These are phyloP conservation scores for Cyclaneusma minus DNA, from an alignment of 2,329 filamentous ascomycete species.

Conservation along the genomic window DNA sequence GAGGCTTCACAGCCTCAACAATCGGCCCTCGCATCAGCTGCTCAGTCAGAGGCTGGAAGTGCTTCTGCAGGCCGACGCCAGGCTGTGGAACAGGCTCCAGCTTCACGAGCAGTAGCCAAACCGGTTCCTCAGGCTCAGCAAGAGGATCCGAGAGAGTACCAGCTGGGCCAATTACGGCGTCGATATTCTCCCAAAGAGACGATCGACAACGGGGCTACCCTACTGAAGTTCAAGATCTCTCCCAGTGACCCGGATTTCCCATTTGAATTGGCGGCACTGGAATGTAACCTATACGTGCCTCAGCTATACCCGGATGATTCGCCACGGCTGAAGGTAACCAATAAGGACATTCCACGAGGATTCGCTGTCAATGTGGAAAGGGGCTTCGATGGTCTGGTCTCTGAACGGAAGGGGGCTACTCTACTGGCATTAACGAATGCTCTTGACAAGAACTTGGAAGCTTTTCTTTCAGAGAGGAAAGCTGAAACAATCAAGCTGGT, in stretches of 20 bases:
- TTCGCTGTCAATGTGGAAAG: constrained; percentile 64
- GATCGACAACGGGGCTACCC: constrained; percentile 28
- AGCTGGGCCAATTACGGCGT: constrained; percentile 56
- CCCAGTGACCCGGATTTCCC: constrained; percentile 78
- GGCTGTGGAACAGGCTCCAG: constrained; percentile 16
- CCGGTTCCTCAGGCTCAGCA: constrained; percentile 49
- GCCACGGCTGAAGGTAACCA: constrained; percentile 47
- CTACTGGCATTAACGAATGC: constrained; percentile 52
- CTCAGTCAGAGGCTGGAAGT: constrained; percentile 8
- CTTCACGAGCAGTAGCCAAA: constrained; percentile 40
- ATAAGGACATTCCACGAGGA: constrained; percentile 54
- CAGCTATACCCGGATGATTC: constrained; percentile 39
- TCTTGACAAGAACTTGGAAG: constrained; percentile 58
- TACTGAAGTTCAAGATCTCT: constrained; percentile 46
- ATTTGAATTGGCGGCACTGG: constrained; percentile 54
- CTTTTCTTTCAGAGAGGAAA: constrained; percentile 52
- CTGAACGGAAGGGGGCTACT: constrained; percentile 35
- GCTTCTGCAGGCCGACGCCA: constrained; percentile 16
- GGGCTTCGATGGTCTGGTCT: constrained; percentile 52
- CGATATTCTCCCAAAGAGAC: constrained; percentile 40
- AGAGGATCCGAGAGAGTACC: constrained; percentile 56
- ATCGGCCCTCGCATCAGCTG: constrained; percentile 3
- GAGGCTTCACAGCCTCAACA: constrained; percentile 6
- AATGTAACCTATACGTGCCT: constrained; percentile 54
- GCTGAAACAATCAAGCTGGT: constrained; percentile 58